A percentile compares a stretch with the other conserved stretches of the same genome.
Conservation (phyloP, 2,329 filamentous ascomycete genomes). For the Ceratocystis harringtonii region DNA sequence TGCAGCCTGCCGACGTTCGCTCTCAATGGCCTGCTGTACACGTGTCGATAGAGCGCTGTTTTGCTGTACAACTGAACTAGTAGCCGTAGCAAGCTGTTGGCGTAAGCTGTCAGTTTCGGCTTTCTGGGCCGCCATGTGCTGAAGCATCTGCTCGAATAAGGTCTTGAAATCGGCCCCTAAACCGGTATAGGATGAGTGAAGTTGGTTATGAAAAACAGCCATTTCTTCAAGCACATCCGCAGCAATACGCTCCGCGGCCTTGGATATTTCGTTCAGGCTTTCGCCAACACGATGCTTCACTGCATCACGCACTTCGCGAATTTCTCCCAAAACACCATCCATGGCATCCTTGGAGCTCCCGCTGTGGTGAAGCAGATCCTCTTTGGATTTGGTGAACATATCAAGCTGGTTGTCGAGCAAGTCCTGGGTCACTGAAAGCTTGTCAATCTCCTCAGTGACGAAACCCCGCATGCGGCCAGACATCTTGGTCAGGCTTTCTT, state of each 20-base stretch:
- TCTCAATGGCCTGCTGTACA: conserved; percentile 57
- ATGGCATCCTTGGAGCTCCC: conserved; percentile 63
- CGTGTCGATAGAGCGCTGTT: conserved; percentile 48
- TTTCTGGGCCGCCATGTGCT: conserved; percentile 41
- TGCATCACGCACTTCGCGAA: conserved; percentile 61
- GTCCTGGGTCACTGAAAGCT: conserved; percentile 52
- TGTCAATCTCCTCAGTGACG: conserved; percentile 35
- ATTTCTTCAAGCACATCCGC: conserved; percentile 16
- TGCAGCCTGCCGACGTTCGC: conserved; percentile 56
- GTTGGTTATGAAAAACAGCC: conserved; percentile 27
- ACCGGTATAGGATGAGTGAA: conserved; percentile 70
- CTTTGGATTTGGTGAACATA: conserved; percentile 52
- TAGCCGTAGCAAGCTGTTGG: conserved; percentile 11
- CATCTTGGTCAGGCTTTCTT: conserved; percentile 51
- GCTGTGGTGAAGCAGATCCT: conserved; percentile 52
- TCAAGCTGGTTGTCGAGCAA: conserved; percentile 56
- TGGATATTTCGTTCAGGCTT: conserved; percentile 12
- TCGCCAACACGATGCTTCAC: conserved; percentile 43
- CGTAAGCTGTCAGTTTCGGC: conserved; percentile 12
- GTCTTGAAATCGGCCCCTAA: conserved; percentile 75
- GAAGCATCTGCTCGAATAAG: conserved; percentile 67
- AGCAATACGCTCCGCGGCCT: conserved; percentile 9
- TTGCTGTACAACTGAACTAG: conserved; percentile 43
- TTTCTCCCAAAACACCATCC: conserved; percentile 68
- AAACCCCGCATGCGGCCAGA: conserved; percentile 61